Evolutionary conservation across 2,329 filamentous ascomycete species (phyloP).

Genomic region (Colletotrichum agaves): DNA sequence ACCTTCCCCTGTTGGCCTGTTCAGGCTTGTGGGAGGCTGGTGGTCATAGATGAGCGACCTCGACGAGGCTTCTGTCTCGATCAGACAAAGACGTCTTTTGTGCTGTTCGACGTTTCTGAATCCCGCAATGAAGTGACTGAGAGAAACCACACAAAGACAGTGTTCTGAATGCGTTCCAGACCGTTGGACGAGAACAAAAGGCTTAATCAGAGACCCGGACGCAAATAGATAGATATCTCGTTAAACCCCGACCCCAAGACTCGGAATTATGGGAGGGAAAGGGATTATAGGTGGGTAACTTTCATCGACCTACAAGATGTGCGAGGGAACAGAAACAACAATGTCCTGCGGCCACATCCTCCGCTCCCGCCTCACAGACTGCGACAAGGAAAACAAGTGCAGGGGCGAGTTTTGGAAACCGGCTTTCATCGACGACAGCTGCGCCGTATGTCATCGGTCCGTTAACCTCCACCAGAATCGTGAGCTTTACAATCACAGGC

Average conservation of each 20-base stretch:
- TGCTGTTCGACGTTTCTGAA: not conserved
- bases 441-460: constrained; percentile 49
- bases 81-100: not conserved
- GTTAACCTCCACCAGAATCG: constrained; percentile 41
- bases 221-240: constrained; percentile 37
- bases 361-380: constrained; percentile 32
- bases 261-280: not conserved
- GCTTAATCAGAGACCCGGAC: not conserved
- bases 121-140: not conserved
- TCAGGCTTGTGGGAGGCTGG: too few relatives aligned
- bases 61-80: not conserved
- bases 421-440: constrained; percentile 48
- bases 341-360: constrained; percentile 44
- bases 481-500: constrained; percentile 43
- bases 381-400: constrained; percentile 28
- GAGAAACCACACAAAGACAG: not conserved
- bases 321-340: constrained; percentile 39
- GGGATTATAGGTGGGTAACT: not conserved
- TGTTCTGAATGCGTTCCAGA: constrained; percentile 3
- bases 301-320: constrained; percentile 39
- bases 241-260: not conserved
- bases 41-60: not conserved
- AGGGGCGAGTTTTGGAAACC: constrained; percentile 15
- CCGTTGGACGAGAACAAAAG: not conserved
- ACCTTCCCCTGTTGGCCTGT: not conserved